A percentile compares a stretch with the other conserved stretches of the same genome.
Conservation (phyloP, 106 monocot species). For the Acorus gramineus region DNA sequence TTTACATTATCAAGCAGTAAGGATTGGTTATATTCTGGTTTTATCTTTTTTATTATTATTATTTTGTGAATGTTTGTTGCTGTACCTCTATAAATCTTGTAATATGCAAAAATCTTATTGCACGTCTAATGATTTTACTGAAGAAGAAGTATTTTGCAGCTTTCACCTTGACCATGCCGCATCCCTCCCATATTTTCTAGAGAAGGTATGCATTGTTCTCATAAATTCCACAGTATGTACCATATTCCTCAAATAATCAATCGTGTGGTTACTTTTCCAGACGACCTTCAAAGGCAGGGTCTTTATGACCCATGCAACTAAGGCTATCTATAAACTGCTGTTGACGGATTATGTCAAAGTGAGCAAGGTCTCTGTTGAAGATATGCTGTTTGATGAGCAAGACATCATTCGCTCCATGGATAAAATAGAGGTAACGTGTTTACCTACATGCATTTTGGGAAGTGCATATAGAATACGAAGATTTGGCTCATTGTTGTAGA, state of each 20-base stretch:
- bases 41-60: no score
- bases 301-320: slow-evolving; percentile 99
- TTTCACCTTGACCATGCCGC: slow-evolving; percentile 99
- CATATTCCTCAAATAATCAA: neutral
- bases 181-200: slow-evolving; percentile 90
- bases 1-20: no score
- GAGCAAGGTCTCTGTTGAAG: slow-evolving; percentile 98
- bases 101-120: no score
- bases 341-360: slow-evolving; percentile 98
- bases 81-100: no score
- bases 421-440: slow-evolving; percentile 71
- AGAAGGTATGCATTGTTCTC: slow-evolving; percentile 49
- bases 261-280: slow-evolving; percentile 14
- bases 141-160: slow-evolving; percentile 29
- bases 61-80: no score
- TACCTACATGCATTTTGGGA: neutral
- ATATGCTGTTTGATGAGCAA: slow-evolving; percentile 92
- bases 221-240: neutral
- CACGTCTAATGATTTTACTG: neutral
- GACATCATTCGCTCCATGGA: slow-evolving; percentile 92
- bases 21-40: no score
- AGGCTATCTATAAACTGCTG: slow-evolving; percentile 84
- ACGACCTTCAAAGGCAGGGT: slow-evolving; percentile 85
- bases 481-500: no score
- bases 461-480: no score